Conservation (phyloP, 805 yeast genomes). For the Lipomyces lipofer region DNA sequence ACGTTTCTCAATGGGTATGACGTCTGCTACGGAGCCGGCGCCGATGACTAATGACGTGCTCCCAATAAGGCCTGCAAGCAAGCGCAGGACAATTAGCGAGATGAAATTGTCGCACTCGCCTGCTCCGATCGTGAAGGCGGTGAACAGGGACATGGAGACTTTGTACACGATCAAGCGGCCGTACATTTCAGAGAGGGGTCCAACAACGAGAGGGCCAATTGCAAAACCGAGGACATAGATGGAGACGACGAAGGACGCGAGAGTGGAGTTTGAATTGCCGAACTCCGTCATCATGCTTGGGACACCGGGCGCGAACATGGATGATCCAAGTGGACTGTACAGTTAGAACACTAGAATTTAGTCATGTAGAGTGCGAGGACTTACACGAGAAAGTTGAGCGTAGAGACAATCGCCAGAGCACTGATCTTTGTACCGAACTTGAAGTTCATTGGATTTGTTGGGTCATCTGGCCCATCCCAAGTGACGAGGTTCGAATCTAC, state of each 20-base stretch:
- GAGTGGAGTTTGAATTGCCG: conserved; percentile 13
- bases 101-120: conserved; percentile 47
- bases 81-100: conserved; percentile 65
- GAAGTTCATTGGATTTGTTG: conserved; percentile 33
- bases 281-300: conserved; percentile 40
- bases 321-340: conserved; percentile 24
- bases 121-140: conserved; percentile 41
- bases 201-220: conserved; percentile 44
- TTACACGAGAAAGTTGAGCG: conserved; percentile 14
- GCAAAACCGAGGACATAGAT: conserved; percentile 63
- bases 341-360: background rate
- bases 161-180: conserved; percentile 67
- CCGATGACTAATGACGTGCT: conserved; percentile 82
- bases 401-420: conserved; percentile 9
- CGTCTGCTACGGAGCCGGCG: conserved; percentile 78
- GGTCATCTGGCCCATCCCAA: conserved; percentile 44
- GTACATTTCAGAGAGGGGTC: conserved; percentile 69
- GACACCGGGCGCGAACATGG: conserved; percentile 30
- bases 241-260: conserved; percentile 49
- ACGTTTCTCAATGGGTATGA: conserved; percentile 57
- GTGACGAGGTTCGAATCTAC: conserved; percentile 32
- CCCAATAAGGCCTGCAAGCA: conserved; percentile 72
- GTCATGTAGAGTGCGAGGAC: background rate
- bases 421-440: conserved; percentile 4
- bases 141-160: conserved; percentile 45